phyloP scores from a whole-genome alignment of 2,329 filamentous ascomycete species.

The Alternaria metachromatica region DNA sequence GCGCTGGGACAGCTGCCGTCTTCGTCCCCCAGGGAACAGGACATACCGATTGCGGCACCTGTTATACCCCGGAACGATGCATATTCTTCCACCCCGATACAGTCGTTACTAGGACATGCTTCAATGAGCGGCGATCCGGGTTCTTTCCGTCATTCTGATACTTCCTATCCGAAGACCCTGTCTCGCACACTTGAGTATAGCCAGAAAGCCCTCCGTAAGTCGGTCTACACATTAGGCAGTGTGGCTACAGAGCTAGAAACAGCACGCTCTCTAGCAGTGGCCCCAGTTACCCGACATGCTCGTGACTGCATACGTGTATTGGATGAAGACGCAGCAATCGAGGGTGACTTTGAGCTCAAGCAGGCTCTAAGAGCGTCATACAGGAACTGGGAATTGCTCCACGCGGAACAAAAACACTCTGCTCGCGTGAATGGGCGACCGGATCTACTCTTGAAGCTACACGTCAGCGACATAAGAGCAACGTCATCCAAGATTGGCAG shows the following conservation, averaged over 20 bases:
- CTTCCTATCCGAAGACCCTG: not conserved
- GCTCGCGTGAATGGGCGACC: not conserved
- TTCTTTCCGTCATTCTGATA: not conserved
- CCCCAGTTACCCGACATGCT: not conserved
- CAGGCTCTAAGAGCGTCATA: not conserved
- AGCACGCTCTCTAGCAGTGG: not conserved
- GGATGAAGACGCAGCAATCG: not conserved
- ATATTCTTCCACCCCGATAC: not conserved
- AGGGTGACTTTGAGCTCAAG: not conserved
- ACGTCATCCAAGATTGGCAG: not conserved
- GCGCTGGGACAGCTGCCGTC: not conserved
- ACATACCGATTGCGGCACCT: not conserved
- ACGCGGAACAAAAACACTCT: not conserved
- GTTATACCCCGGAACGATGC: not conserved
- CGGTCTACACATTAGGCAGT: not conserved
- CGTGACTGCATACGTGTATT: slow-evolving; percentile 3
- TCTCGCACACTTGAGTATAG: not conserved
- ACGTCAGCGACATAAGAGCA: not conserved
- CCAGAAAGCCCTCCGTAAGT: not conserved
- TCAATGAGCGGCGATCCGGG: not conserved
- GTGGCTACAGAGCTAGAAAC: not conserved
- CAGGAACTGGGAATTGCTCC: not conserved
- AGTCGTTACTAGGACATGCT: not conserved
- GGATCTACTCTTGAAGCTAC: not conserved
- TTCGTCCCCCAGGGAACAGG: not conserved